Evolutionary conservation across 2,329 filamentous ascomycete genomes (phyloP).

Genomic region (Fusarium virguliforme): DNA sequence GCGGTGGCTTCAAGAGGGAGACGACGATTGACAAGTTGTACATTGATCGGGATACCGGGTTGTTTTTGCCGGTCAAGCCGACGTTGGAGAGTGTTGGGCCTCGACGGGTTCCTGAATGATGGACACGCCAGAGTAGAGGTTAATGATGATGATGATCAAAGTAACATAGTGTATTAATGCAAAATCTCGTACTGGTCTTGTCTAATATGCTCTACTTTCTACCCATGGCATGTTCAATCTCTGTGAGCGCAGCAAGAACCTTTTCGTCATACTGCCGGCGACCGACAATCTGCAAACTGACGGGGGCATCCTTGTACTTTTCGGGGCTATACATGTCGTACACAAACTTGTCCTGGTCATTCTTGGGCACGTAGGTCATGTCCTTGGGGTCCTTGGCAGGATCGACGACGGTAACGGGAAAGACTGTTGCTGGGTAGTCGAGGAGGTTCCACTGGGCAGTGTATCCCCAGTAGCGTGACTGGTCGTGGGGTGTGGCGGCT

Average conservation of each 20-base stretch:
- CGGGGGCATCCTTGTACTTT: conserved; percentile 47
- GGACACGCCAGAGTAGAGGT: neutral
- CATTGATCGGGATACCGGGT: conserved; percentile 57
- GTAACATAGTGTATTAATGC: neutral
- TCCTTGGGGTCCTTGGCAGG: conserved; percentile 49
- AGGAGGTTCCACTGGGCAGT: conserved; percentile 79
- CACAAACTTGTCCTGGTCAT: conserved; percentile 50
- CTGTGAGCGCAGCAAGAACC: conserved; percentile 49
- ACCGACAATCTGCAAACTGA: conserved; percentile 52
- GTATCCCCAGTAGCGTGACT: conserved; percentile 73
- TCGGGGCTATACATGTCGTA: conserved; percentile 52
- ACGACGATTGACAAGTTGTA: conserved; percentile 60
- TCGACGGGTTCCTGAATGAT: neutral
- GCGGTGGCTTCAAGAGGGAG: conserved; percentile 62
- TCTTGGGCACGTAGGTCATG: conserved; percentile 48
- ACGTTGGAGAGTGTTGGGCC: conserved; percentile 42
- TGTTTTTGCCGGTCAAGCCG: conserved; percentile 57
- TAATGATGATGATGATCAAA: too few species aligned
- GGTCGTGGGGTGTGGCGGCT: conserved; percentile 63
- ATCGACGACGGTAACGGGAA: conserved; percentile 66
- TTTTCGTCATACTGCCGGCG: conserved; percentile 54
- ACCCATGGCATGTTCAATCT: conserved; percentile 49
- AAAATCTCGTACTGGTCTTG: neutral
- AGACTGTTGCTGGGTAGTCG: conserved; percentile 75
- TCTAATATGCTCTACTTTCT: conserved; percentile 25